phyloP scores from a whole-genome alignment of 176 grass and related monocot species.

The Oryza nivara region DNA sequence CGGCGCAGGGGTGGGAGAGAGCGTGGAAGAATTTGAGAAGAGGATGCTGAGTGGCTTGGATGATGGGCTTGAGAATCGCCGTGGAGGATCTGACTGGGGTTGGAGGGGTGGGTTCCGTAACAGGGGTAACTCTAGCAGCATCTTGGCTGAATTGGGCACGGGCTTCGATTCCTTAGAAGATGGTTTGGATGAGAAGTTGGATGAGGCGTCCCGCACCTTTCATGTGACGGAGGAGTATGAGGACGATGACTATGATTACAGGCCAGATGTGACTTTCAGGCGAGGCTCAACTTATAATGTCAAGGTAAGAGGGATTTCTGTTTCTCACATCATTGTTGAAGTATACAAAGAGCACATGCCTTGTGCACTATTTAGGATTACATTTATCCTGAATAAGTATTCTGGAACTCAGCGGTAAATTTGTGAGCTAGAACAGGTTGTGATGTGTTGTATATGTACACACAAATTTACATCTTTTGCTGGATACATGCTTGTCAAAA shows the following conservation, averaged over 20 bases:
- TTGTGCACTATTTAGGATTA: slow-evolving; percentile 6
- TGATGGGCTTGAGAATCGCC: slow-evolving; percentile 40
- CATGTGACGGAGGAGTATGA: slow-evolving; percentile 40
- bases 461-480: not conserved
- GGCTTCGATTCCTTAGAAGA: slow-evolving; percentile 61
- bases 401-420: not conserved
- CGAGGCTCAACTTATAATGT: slow-evolving; percentile 55
- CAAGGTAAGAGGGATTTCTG: slow-evolving; percentile 48
- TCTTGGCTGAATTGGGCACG: not conserved
- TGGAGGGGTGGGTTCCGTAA: slow-evolving; percentile 17
- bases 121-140: slow-evolving; percentile 29
- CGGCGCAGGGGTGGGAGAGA: slow-evolving; percentile 35
- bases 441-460: slow-evolving; percentile 5
- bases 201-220: slow-evolving; percentile 42
- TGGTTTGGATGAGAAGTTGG: slow-evolving; percentile 65
- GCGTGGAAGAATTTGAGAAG: slow-evolving; percentile 47
- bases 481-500: slow-evolving; percentile 28
- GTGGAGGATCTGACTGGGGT: slow-evolving; percentile 28
- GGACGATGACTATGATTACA: slow-evolving; percentile 58
- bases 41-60: slow-evolving; percentile 47
- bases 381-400: not conserved
- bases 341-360: not conserved
- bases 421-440: not conserved
- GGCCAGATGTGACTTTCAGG: slow-evolving; percentile 67
- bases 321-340: slow-evolving; percentile 4